Conservation (phyloP, 2,329 filamentous ascomycete genomes). For the Microdochium trichocladiopsis region DNA sequence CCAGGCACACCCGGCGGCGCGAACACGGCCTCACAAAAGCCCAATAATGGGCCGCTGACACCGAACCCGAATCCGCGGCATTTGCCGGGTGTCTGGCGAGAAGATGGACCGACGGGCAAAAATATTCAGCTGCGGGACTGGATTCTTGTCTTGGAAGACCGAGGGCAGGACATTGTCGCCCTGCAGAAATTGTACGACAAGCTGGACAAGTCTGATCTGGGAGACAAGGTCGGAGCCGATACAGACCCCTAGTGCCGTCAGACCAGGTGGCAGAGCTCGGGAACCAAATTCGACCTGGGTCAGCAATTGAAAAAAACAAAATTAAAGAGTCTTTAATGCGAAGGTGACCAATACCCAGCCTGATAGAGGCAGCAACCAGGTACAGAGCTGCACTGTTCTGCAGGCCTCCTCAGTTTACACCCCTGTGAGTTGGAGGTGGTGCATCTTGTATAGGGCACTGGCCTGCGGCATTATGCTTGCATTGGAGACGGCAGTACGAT, state of each 20-base stretch:
- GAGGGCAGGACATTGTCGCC: conserved; percentile 60
- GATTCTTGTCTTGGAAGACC: conserved; percentile 70
- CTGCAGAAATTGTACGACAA: conserved; percentile 51
- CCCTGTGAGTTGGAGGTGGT: not conserved
- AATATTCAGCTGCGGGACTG: conserved; percentile 82
- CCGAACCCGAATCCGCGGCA: not conserved
- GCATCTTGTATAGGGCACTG: conserved; percentile 15
- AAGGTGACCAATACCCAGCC: too few relatives aligned
- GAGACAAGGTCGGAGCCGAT: conserved; percentile 9
- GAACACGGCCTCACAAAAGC: conserved; percentile 35
- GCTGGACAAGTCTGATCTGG: conserved; percentile 38
- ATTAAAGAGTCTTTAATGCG: too few relatives aligned
- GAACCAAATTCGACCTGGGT: too few relatives aligned
- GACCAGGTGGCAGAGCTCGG: too few relatives aligned
- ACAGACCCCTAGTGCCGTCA: too few relatives aligned
- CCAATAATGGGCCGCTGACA: conserved; percentile 50
- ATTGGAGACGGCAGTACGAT: not conserved
- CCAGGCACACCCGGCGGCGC: conserved; percentile 25
- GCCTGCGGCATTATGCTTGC: not conserved
- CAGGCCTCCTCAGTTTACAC: too few relatives aligned
- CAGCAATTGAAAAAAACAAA: too few relatives aligned
- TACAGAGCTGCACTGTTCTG: too few relatives aligned
- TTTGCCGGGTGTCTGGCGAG: conserved; percentile 58
- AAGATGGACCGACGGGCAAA: conserved; percentile 68
- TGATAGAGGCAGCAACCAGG: too few relatives aligned